A percentile compares a stretch with the other conserved stretches of the same genome.
These are phyloP conservation scores for Apophysomyces trapeziformis DNA, from an alignment of 371 early-diverging fungal genomes.

Conservation along the genomic window DNA sequence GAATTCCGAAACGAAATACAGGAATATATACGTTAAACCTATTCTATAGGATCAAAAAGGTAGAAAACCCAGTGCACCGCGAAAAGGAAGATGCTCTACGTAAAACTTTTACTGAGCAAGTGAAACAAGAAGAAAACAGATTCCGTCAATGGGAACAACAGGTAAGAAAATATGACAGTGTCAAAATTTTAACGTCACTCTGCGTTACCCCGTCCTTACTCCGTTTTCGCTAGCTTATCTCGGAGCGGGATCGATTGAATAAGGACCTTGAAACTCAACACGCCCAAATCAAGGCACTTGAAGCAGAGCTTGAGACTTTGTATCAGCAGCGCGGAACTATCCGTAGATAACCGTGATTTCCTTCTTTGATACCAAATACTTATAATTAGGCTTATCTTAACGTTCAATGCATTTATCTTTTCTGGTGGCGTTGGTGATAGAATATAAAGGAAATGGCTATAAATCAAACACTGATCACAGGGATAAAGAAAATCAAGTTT, in stretches of 20 bases:
- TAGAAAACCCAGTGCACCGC: slow-evolving; percentile 85
- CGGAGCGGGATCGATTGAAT: slow-evolving; percentile 94
- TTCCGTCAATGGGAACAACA: slow-evolving; percentile 98
- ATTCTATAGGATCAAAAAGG: slow-evolving; percentile 54
- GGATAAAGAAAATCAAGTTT: too few relatives aligned
- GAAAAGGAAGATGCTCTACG: slow-evolving; percentile 93
- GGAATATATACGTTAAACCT: background rate
- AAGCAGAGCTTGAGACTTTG: slow-evolving; percentile 75
- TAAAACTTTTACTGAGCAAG: slow-evolving; percentile 93
- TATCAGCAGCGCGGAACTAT: slow-evolving; percentile 50
- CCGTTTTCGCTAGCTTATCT: slow-evolving; percentile 71
- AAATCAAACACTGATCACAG: too few relatives aligned
- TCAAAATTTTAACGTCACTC: background rate
- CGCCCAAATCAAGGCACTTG: slow-evolving; percentile 84
- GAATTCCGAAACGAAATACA: background rate
- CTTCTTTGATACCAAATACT: background rate
- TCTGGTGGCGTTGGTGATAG: too few relatives aligned
- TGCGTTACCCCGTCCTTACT: background rate
- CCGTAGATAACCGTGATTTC: slow-evolving; percentile 20
- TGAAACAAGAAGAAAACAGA: slow-evolving; percentile 88
- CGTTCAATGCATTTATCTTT: too few relatives aligned
- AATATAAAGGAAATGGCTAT: too few relatives aligned
- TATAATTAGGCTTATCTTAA: too few relatives aligned
- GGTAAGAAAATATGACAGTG: slow-evolving; percentile 44
- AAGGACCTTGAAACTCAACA: slow-evolving; percentile 95